These are phyloP conservation scores for Rhododendron williamsianum DNA, from an alignment of 148 eudicot species.

Conservation along the genomic window DNA sequence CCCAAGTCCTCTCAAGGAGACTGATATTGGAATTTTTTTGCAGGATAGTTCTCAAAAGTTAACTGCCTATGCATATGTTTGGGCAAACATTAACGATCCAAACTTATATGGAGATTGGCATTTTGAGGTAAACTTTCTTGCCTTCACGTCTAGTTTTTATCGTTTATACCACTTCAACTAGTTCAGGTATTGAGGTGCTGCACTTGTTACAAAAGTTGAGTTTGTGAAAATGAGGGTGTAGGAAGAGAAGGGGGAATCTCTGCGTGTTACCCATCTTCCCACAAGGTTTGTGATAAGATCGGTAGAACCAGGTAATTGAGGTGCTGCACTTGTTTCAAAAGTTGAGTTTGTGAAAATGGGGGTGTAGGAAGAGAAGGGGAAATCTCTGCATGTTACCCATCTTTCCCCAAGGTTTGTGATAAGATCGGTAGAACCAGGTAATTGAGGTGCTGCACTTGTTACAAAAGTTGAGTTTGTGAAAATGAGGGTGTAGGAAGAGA, in stretches of 20 bases:
- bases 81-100: conserved; percentile 64
- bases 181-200: not conserved
- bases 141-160: not conserved
- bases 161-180: not conserved
- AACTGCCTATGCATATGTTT: conserved; percentile 62
- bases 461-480: not conserved
- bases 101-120: conserved; percentile 77
- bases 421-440: too few species aligned
- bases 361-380: not conserved
- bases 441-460: not conserved
- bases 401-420: not conserved
- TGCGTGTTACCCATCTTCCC: not conserved
- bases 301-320: not conserved
- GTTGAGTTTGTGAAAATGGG: not conserved
- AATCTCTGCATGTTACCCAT: not conserved
- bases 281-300: not conserved
- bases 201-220: not conserved
- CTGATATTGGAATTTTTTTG: conserved; percentile 10
- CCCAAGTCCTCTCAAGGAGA: not conserved
- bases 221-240: not conserved
- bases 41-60: conserved; percentile 56
- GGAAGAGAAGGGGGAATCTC: not conserved
- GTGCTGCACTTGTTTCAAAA: not conserved
- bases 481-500: not conserved
- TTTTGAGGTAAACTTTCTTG: conserved; percentile 52